Percentiles rank a stretch among this genome's conserved stretches.
Conservation (phyloP, 2,329 filamentous ascomycete genomes). For the Monosporascus ibericus region DNA sequence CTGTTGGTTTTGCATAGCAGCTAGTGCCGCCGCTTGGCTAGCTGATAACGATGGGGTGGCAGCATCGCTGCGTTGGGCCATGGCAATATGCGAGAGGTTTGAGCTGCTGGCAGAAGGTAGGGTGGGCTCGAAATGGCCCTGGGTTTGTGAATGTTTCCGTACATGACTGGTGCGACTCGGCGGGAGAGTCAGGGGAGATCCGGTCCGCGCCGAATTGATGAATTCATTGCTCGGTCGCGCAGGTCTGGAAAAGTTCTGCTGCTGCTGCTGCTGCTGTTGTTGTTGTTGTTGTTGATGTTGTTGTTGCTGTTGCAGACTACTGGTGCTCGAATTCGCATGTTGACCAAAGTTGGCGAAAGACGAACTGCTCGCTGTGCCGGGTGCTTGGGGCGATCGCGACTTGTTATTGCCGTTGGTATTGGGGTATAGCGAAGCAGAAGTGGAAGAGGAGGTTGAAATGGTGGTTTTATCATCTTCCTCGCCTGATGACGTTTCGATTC, state of each 20-base stretch:
- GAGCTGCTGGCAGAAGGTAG: conserved; percentile 57
- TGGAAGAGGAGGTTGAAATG: conserved; percentile 19
- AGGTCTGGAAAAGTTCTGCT: conserved; percentile 53
- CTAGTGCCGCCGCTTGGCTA: conserved; percentile 77
- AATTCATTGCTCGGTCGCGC: conserved; percentile 27
- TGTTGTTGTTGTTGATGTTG: too few species aligned
- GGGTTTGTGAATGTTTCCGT: conserved; percentile 64
- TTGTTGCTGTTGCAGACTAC: conserved; percentile 31
- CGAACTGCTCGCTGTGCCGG: conserved; percentile 35
- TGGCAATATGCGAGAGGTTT: conserved; percentile 45
- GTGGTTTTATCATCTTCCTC: conserved; percentile 27
- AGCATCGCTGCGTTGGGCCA: conserved; percentile 30
- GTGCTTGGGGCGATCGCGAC: conserved; percentile 32
- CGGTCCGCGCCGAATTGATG: conserved; percentile 30
- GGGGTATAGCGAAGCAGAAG: conserved; percentile 3
- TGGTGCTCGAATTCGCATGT: conserved; percentile 41
- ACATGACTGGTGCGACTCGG: conserved; percentile 28
- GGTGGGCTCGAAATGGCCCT: conserved; percentile 70
- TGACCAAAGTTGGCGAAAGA: conserved; percentile 43
- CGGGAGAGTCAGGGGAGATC: conserved; percentile 37
- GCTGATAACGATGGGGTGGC: conserved; percentile 48
- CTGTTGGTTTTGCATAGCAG: conserved; percentile 61
- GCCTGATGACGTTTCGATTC: conserved; percentile 40
- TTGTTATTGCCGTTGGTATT: conserved; percentile 38
- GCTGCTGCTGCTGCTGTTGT: neutral